Percentiles rank a stretch among this genome's conserved stretches.
phyloP scores from a whole-genome alignment of 2,329 filamentous ascomycete species.

The Trematosphaeria pertusa region DNA sequence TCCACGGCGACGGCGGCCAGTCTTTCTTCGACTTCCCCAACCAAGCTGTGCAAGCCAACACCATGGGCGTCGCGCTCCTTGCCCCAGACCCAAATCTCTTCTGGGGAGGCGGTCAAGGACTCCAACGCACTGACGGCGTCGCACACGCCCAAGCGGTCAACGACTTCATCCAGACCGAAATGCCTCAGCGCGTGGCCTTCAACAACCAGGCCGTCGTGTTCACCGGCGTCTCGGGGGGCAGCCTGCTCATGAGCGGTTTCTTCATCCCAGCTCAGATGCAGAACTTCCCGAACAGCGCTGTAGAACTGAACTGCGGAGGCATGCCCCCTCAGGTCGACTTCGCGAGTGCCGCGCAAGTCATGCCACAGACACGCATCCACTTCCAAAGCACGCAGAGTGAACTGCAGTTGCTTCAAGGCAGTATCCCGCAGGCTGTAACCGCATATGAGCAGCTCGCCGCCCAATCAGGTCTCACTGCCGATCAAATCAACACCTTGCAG shows the following conservation, averaged over 20 bases:
- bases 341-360: constrained; percentile 51
- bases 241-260: constrained; percentile 62
- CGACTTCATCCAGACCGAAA: constrained; percentile 57
- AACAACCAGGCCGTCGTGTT: constrained; percentile 62
- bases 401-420: constrained; percentile 56
- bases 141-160: constrained; percentile 64
- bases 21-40: constrained; percentile 67
- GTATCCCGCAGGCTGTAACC: constrained; percentile 58
- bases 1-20: constrained; percentile 67
- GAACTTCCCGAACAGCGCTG: constrained; percentile 58
- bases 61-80: constrained; percentile 62
- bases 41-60: constrained; percentile 58
- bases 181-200: constrained; percentile 63
- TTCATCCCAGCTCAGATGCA: constrained; percentile 65
- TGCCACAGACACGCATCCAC: constrained; percentile 60
- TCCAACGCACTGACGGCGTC: constrained; percentile 62
- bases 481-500: constrained; percentile 59
- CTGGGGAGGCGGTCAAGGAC: constrained; percentile 63
- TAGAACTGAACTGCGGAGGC: constrained; percentile 64
- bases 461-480: constrained; percentile 51
- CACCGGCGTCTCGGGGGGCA: constrained; percentile 64
- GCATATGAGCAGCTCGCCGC: constrained; percentile 61
- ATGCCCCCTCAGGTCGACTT: constrained; percentile 62
- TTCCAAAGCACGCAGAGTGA: constrained; percentile 64
- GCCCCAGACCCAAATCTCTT: constrained; percentile 62